Conservation (phyloP, 306 rosid genomes). For the Fragaria iinumae region DNA sequence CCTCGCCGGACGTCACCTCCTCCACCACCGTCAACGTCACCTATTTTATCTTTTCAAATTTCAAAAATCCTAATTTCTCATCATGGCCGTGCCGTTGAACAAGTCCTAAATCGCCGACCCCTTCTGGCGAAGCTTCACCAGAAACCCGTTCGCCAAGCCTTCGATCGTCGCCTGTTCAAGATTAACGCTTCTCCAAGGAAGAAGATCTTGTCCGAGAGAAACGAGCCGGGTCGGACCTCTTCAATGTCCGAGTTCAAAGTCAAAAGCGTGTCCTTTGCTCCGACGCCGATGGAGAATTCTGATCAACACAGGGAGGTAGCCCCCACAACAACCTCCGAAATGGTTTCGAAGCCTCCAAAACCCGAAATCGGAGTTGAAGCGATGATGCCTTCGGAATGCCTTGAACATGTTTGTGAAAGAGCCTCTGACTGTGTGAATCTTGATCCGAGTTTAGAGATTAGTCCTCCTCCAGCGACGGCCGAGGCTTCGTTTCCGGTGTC, state of each 20-base stretch:
- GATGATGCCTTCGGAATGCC: neutral
- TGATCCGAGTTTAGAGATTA: slow-evolving; percentile 64
- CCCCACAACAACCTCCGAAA: neutral
- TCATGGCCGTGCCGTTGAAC: slow-evolving; percentile 49
- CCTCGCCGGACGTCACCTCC: no score
- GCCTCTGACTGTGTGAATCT: slow-evolving; percentile 54
- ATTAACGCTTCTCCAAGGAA: slow-evolving; percentile 58
- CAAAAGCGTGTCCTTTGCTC: slow-evolving; percentile 36
- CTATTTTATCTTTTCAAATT: no score
- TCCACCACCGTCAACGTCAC: no score
- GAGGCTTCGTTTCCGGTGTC: slow-evolving; percentile 16
- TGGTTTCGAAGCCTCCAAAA: slow-evolving; percentile 31
- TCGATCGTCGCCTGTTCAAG: slow-evolving; percentile 44
- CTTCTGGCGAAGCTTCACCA: slow-evolving; percentile 61
- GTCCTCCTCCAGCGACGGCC: slow-evolving; percentile 58
- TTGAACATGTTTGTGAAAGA: slow-evolving; percentile 18
- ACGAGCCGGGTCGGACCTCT: slow-evolving; percentile 52
- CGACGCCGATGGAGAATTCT: neutral
- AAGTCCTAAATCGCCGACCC: slow-evolving; percentile 51
- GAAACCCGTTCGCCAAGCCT: slow-evolving; percentile 67
- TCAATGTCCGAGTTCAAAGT: slow-evolving; percentile 51
- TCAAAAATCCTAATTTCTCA: neutral
- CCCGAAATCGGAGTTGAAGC: slow-evolving; percentile 6
- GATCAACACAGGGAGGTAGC: slow-evolving; percentile 33
- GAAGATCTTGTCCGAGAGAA: slow-evolving; percentile 62